These are phyloP conservation scores for Centella asiatica DNA, from an alignment of 129 eudicot genomes.

Conservation along the genomic window DNA sequence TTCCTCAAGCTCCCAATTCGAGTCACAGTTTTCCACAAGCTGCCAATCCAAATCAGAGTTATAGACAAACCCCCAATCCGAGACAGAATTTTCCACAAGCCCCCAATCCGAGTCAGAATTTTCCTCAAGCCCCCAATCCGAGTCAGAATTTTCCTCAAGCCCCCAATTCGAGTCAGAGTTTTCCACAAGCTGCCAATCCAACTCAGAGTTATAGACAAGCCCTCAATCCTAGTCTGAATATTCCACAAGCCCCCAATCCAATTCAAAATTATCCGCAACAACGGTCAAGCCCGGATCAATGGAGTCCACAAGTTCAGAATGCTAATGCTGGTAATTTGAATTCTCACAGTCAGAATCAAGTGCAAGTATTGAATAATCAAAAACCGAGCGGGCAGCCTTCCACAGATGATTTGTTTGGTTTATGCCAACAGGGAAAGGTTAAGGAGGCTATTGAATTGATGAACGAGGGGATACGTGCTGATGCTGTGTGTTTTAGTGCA, in stretches of 20 bases:
- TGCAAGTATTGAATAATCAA: not conserved
- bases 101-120: too few relatives aligned
- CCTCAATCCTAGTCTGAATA: not conserved
- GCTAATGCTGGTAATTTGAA: not conserved
- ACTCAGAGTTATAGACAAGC: not conserved
- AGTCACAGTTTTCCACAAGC: not conserved
- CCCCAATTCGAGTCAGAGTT: too few relatives aligned
- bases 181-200: not conserved
- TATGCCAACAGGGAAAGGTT: not conserved
- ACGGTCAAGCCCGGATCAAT: not conserved
- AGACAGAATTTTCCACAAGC: too few relatives aligned
- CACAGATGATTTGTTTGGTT: not conserved
- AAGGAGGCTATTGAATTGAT: not conserved
- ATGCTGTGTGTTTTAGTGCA: not conserved
- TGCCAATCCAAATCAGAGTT: not conserved
- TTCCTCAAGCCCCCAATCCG: not conserved
- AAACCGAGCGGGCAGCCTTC: not conserved
- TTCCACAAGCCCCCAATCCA: too few relatives aligned
- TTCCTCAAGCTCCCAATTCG: too few relatives aligned
- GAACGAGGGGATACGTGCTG: not conserved
- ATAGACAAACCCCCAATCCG: not conserved
- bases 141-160: not conserved
- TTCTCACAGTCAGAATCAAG: not conserved
- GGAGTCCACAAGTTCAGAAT: not conserved
- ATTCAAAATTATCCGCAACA: too few relatives aligned